A percentile compares a stretch with the other conserved stretches of the same genome.
Evolutionary conservation across 1,284 basidiomycete genomes (phyloP).

Genomic region (Polyporus tsugae): DNA sequence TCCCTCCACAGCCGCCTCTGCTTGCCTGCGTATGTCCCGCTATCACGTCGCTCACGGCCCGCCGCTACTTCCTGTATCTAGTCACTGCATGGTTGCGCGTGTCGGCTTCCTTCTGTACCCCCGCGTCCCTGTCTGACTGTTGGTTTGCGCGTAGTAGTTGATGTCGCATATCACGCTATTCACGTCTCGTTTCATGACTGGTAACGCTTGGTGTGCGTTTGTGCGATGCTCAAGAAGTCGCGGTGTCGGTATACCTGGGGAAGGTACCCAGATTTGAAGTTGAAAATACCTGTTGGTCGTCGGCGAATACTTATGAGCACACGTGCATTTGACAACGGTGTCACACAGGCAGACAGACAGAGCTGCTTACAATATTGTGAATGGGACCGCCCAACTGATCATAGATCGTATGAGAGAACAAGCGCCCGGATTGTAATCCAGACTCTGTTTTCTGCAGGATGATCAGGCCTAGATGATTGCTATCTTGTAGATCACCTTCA

Average conservation of each 20-base stretch:
- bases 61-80: slow-evolving; percentile 12
- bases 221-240: neutral
- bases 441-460: neutral
- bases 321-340: too few relatives aligned
- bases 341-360: too few relatives aligned
- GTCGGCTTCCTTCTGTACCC: slow-evolving; percentile 15
- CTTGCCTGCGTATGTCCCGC: slow-evolving; percentile 3
- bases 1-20: neutral
- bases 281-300: too few relatives aligned
- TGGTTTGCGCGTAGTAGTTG: slow-evolving; percentile 31
- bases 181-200: slow-evolving; percentile 33
- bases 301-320: too few relatives aligned
- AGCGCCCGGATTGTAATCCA: neutral
- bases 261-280: too few relatives aligned
- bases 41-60: slow-evolving; percentile 20
- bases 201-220: neutral
- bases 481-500: neutral
- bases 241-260: too few relatives aligned
- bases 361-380: too few relatives aligned
- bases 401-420: too few relatives aligned
- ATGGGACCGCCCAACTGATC: too few relatives aligned
- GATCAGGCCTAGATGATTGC: neutral
- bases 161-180: slow-evolving; percentile 35
- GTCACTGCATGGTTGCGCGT: slow-evolving; percentile 26
- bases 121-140: slow-evolving; percentile 9